Evolutionary conservation across 2,329 filamentous ascomycete species (phyloP).

Genomic region (Beauveria brongniartii): DNA sequence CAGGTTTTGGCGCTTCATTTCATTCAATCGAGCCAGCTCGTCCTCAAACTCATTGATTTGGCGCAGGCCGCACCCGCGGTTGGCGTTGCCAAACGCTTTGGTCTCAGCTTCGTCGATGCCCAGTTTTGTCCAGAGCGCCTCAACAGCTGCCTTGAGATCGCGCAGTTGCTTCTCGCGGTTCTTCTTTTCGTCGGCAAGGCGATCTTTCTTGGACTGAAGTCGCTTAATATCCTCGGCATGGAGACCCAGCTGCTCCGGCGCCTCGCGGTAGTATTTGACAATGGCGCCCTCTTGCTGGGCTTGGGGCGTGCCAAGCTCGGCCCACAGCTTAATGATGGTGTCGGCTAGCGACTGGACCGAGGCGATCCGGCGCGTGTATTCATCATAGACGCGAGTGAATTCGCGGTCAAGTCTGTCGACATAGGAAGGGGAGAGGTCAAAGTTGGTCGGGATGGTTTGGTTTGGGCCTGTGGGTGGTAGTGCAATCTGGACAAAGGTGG

Average conservation of each 20-base stretch:
- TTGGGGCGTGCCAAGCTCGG: constrained; percentile 87
- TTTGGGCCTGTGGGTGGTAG: constrained; percentile 76
- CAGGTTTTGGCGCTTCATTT: constrained; percentile 90
- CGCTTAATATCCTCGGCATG: constrained; percentile 77
- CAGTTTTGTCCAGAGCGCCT: constrained; percentile 81
- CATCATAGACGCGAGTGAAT: constrained; percentile 91
- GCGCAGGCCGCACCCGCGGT: constrained; percentile 82
- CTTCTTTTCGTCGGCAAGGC: constrained; percentile 81
- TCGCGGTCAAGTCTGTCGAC: constrained; percentile 80
- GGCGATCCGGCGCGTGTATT: constrained; percentile 77
- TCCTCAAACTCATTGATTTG: constrained; percentile 96
- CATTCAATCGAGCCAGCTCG: constrained; percentile 76
- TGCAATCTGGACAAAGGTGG: constrained; percentile 75
- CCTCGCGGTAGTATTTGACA: constrained; percentile 80
- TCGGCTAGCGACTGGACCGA: constrained; percentile 69
- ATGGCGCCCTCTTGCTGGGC: constrained; percentile 83
- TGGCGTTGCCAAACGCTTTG: constrained; percentile 76
- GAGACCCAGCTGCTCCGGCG: constrained; percentile 87
- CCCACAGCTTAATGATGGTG: constrained; percentile 90
- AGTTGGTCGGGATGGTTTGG: constrained; percentile 68
- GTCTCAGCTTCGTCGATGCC: constrained; percentile 76
- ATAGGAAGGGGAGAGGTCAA: constrained; percentile 88
- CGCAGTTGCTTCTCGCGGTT: constrained; percentile 67
- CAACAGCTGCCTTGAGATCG: constrained; percentile 70
- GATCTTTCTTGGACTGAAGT: constrained; percentile 68